Base-by-base conservation (phyloP, 2,329 filamentous ascomycete species). In the Diaporthe sp. region DNA sequence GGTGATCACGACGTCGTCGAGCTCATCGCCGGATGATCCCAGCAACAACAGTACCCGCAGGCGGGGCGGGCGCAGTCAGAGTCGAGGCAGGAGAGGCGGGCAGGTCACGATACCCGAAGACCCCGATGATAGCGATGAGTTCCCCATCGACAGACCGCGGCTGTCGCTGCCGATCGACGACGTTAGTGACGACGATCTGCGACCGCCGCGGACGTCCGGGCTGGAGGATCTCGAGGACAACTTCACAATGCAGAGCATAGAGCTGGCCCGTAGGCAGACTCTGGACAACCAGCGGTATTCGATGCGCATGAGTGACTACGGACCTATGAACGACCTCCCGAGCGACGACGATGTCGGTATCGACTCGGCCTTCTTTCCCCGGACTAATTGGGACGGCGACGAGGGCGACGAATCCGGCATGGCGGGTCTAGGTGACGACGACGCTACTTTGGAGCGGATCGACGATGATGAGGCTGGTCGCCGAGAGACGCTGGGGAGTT, bases 221-320 rank as follows among this genome's bases (percentile, higher is more conserved):
- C 79, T 92, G 34, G 90, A 92, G 73, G 89, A 92, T 37, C 31
- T 77, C 34, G 76, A 77, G 49, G 89, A 91, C 57, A 88, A 92
- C 78, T 87, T 87, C 76, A 93, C 91, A 0, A 82, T 88, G 55
- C 87, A 89, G 76, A 92, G 91, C 2, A 87, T 93, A 39, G 92
- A 93, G 82, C 80, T 92, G 67, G 88, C 90, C 10, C 86, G 91
- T 39, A 84, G 91, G 67, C 83, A 85, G 62, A 85, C 86, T 0
- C 80, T 82, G 4, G 84, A 84, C 4, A 61, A 70, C 15, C 76
- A 73, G 51, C 83, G 89, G 42, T 79, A 88, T 42, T 90, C 89
- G 15, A 82, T 92, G 72, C 84, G 88, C 34, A 85, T 88, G 80
- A 92, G 90, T 79, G 90, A 92, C 80, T 87, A 84, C 58, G 76